Conservation (phyloP, 2,329 filamentous ascomycete species). For the Botrytis fabae region DNA sequence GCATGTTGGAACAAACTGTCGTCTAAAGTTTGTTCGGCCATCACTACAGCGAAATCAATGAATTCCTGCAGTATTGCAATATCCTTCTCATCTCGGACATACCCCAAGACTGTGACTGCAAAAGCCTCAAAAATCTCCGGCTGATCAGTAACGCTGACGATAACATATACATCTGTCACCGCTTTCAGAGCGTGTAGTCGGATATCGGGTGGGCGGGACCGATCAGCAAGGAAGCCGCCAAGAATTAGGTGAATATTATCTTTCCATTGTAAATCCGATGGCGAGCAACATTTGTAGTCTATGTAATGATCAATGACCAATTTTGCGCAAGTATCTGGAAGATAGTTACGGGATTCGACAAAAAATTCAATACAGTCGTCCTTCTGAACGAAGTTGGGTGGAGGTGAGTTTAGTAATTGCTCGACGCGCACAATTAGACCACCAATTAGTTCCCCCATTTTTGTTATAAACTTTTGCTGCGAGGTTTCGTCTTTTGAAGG, state of each 20-base stretch:
- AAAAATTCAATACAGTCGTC: conserved; percentile 69
- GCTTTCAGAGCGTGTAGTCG: conserved; percentile 62
- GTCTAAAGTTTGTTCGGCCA: conserved; percentile 58
- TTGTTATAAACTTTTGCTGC: conserved; percentile 32
- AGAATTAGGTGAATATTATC: conserved; percentile 61
- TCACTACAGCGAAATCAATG: conserved; percentile 63
- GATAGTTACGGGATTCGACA: conserved; percentile 57
- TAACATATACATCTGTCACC: conserved; percentile 52
- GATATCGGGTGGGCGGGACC: conserved; percentile 58
- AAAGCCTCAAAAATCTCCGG: conserved; percentile 58
- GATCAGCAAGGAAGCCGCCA: conserved; percentile 63
- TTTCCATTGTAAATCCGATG: conserved; percentile 69
- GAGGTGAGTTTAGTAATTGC: conserved; percentile 43
- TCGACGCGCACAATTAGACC: conserved; percentile 40
- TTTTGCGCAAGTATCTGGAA: conserved; percentile 64
- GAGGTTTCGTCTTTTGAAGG: conserved; percentile 29
- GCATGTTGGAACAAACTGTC: conserved; percentile 60
- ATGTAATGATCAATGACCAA: conserved; percentile 67
- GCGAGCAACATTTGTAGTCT: conserved; percentile 69
- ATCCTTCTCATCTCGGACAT: conserved; percentile 63
- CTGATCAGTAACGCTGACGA: conserved; percentile 53
- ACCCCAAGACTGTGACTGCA: conserved; percentile 60
- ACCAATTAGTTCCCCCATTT: conserved; percentile 36
- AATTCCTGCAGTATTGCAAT: conserved; percentile 63
- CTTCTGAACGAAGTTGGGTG: conserved; percentile 59